Conservation (phyloP, 345 rosid genomes). For the Excoecaria cochinchinensis region DNA sequence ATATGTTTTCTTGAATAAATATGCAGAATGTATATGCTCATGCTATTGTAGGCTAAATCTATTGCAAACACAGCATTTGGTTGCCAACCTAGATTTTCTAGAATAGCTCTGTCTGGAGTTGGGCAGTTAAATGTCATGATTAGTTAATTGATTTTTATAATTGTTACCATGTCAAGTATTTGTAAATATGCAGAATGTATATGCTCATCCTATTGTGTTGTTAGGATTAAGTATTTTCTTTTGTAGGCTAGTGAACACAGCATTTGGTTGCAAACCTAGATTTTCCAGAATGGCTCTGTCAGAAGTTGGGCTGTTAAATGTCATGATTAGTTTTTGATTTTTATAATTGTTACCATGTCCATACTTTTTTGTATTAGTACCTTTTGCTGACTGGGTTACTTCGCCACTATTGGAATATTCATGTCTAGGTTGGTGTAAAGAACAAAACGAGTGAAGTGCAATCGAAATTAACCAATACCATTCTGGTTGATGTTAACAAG, state of each 20-base stretch:
- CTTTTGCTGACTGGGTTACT: background rate
- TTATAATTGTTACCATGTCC: background rate
- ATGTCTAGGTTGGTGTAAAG: conserved; percentile 81
- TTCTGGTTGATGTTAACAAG: conserved; percentile 61
- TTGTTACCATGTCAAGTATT: background rate
- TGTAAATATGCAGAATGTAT: background rate
- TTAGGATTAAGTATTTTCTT: too few relatives aligned
- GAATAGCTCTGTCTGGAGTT: background rate
- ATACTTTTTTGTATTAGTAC: too few relatives aligned
- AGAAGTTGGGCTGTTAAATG: background rate
- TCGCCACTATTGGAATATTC: conserved; percentile 17
- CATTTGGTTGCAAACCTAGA: background rate
- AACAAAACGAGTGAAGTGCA: conserved; percentile 75
- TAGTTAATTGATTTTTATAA: background rate
- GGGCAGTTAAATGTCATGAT: background rate
- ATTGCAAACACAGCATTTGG: background rate
- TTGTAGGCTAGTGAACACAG: background rate
- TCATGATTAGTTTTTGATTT: background rate
- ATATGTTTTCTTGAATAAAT: background rate
- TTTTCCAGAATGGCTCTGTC: background rate
- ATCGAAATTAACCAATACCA: conserved; percentile 42
- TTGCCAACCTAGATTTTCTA: background rate
- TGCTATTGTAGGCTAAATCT: background rate
- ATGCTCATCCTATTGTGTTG: background rate
- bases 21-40: background rate